These are phyloP conservation scores for Nidula microcarpa DNA, from an alignment of 768 basidiomycete species.

Conservation along the genomic window DNA sequence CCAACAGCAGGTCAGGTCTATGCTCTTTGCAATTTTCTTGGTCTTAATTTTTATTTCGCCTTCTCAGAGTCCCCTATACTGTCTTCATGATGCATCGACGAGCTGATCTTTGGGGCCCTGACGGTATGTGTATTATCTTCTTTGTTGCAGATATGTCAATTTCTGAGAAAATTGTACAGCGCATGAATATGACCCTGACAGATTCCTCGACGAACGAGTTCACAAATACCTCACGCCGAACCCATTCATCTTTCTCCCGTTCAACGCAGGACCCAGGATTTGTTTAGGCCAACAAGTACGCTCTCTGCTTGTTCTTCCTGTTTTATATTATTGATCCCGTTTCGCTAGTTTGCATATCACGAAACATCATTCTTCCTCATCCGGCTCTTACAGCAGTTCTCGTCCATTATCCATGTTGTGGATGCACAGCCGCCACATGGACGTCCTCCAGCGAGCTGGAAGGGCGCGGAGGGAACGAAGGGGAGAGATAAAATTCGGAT, in stretches of 20 bases:
- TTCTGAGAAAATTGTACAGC: slow-evolving; percentile 25
- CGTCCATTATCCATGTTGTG: slow-evolving; percentile 36
- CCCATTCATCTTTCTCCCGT: not conserved
- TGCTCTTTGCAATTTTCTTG: no score
- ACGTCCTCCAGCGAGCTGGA: slow-evolving; percentile 44
- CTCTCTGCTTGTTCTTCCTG: not conserved
- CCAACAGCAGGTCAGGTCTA: slow-evolving; percentile 17
- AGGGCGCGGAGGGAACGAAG: slow-evolving; percentile 28
- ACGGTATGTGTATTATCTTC: slow-evolving; percentile 32
- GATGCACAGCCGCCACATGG: slow-evolving; percentile 40
- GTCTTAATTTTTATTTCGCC: no score
- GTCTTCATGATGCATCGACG: slow-evolving; percentile 60
- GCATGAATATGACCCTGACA: slow-evolving; percentile 60
- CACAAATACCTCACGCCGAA: slow-evolving; percentile 42
- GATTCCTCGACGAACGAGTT: slow-evolving; percentile 61
- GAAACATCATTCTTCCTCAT: slow-evolving; percentile 46
- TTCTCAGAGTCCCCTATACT: slow-evolving; percentile 27
- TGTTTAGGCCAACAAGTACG: slow-evolving; percentile 47
- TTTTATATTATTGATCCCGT: not conserved
- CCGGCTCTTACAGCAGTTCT: slow-evolving; percentile 43
- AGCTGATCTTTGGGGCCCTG: slow-evolving; percentile 64
- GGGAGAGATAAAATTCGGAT: slow-evolving; percentile 44
- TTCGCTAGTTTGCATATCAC: slow-evolving; percentile 57
- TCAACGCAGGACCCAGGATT: slow-evolving; percentile 36
- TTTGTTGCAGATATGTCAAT: not conserved